phyloP scores from a whole-genome alignment of 345 rosid genomes.

The Pistacia vera region DNA sequence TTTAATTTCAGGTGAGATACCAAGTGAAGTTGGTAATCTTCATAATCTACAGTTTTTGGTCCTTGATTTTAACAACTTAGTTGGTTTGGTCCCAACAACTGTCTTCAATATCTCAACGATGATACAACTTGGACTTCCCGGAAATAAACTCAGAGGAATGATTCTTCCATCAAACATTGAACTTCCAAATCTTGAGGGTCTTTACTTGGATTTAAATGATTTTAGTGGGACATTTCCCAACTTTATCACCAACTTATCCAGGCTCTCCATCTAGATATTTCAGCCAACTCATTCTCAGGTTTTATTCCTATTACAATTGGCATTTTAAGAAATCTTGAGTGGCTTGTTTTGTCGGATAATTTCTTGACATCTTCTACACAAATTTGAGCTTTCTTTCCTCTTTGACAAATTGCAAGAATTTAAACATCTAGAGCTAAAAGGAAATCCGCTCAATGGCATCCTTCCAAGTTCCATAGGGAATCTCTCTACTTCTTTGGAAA shows the following conservation, averaged over 20 bases:
- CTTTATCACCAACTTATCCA: not conserved
- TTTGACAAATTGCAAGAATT: constrained; percentile 12
- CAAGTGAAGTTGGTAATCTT: not conserved
- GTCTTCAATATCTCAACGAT: constrained; percentile 14
- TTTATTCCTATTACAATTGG: constrained; percentile 13
- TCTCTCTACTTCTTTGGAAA: not conserved
- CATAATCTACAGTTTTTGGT: not conserved
- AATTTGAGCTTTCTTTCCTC: constrained; percentile 20
- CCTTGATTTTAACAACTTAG: not conserved
- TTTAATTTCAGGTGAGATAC: not conserved
- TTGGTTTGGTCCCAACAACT: not conserved
- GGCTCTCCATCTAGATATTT: not conserved
- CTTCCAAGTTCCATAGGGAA: constrained; percentile 20
- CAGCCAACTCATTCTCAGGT: not conserved
- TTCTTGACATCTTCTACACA: not conserved
- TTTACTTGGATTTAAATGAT: not conserved
- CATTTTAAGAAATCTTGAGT: constrained; percentile 5
- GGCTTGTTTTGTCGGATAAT: not conserved
- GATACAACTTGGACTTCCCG: not conserved
- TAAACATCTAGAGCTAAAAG: not conserved
- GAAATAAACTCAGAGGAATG: not conserved
- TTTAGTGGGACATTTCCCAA: not conserved
- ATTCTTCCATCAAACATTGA: not conserved
- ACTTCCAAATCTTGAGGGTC: not conserved
- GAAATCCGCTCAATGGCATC: constrained; percentile 4